Evolutionary conservation across 768 basidiomycete genomes (phyloP), one percentile per base, ranked within the genome.

Genomic region (Scleroderma bovista): DNA sequence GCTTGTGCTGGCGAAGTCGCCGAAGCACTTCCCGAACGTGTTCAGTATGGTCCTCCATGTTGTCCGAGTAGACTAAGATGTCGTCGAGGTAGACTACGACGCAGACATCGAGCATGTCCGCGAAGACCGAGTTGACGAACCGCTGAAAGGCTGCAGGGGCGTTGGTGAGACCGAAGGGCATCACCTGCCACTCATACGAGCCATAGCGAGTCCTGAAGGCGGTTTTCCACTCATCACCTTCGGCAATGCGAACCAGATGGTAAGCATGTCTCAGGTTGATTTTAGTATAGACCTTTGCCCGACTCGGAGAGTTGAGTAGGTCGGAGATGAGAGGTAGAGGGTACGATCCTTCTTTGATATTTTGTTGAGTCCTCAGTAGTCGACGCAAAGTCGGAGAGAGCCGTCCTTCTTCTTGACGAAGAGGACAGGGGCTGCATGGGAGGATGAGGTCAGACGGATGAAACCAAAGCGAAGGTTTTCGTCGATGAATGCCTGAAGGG

Each of bases 401-500:
- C 65, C 61, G 40, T 64, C 37, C n/a, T 38, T 67, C 50, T 64
- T 66, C 22, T 20, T 8, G 40, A 55, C 10, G 16, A 55, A 54
- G 26, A 54, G 50, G 16, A 54, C 32, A 1, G 22, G 50, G 24
- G 53, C 22, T 0, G 40, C n/a, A 17, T 38, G 37, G 2, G 16
- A 8, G 10, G 37, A 38, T 5, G 5, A n/a, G 9, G n/a, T 38
- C 0, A 24, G 40, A 0, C 4, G 2, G 10, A 54, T 48, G 10
- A 46, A 52, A 0, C 40, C 29, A 36, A 32, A 8, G 34, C 37
- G 3, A 3, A 74, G 63, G 47, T 74, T 63, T 17, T 65, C 56
- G 20, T 74, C 60, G 75, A 45, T 16, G 48, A 67, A 77, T 2
- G 62, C 60, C 6, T 42, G 32, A 32, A 77, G 64, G 0, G 61